Percentiles rank a stretch among this genome's conserved stretches.
These are phyloP conservation scores for Plectosphaerella cucumerina DNA, from an alignment of 2,329 filamentous ascomycete species.

Conservation along the genomic window DNA sequence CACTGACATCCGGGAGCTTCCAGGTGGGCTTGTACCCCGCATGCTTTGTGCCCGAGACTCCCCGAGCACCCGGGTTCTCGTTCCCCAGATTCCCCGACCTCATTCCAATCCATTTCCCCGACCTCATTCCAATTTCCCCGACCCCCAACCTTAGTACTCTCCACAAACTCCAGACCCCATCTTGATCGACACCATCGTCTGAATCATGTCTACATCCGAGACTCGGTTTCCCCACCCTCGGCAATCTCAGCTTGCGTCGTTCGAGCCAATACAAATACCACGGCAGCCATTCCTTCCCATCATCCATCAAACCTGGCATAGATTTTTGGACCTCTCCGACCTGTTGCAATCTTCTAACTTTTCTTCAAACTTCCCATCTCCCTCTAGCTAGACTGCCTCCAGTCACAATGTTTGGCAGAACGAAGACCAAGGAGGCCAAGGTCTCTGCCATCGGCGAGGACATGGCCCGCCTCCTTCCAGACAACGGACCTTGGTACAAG, in stretches of 20 bases:
- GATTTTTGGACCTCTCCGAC: no score
- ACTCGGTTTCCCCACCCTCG: no score
- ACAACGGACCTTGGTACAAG: conserved; percentile 5
- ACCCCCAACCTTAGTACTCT: background rate
- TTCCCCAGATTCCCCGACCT: background rate
- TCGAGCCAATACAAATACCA: no score
- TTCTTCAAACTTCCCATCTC: background rate
- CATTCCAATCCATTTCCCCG: background rate
- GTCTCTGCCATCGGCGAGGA: conserved; percentile 5
- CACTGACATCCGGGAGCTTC: no score
- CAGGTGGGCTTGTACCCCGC: no score
- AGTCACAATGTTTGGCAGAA: conserved; percentile 3
- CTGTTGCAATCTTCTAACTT: background rate
- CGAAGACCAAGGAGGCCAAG: background rate
- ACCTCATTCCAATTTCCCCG: background rate
- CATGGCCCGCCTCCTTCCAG: conserved; percentile 2
- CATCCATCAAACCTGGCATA: no score
- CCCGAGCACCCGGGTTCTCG: background rate
- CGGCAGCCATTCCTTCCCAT: no score
- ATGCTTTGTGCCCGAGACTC: background rate
- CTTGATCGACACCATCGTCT: no score
- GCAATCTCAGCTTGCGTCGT: no score
- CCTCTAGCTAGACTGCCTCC: background rate
- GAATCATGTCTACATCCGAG: no score
- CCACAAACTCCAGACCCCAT: no score